Base-by-base conservation (phyloP, 208 protist genomes). In the Leishmania guyanensis region DNA sequence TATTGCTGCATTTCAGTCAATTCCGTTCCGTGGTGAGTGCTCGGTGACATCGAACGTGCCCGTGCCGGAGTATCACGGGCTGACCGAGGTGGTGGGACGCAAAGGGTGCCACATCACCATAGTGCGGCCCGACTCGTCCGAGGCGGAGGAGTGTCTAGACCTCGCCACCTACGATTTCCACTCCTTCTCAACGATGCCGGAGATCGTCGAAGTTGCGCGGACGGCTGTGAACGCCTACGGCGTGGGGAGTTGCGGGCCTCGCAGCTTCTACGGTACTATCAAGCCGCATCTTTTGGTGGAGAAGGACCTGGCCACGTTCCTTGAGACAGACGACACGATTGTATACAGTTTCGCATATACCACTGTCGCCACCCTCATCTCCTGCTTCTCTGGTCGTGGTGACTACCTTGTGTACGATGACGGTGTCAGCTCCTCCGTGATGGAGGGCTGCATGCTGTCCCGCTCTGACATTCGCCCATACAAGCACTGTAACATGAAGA, bases 191-290 rank as follows among this genome's bases (percentile, higher is more conserved):
- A 95, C 93, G 33, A 71, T 99, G 79, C 87, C 89, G 5, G 86
- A 93, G 50, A 82, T 99, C 58, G 76, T 96, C 48, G 91, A 93
- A 43, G 85, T 91, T n/a, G 95, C 96, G 22, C 88, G 93, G n/a
- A 70, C 89, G 5, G 92, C 95, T 3, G 91, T 99, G 58, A 80
- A 92, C 73, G 95, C 98, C 33, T 99, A 99, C 84, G 98, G 98
- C 80, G 97, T 99, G 26, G 99, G 99, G 43, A 98, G 98, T 60
- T 99, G 99, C 89, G 99, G 99, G 17, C 99, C 99, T 22, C 91
- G 98, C 74, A 97, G 97, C 74, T 99, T 99, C 87, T 99, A 99
- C 86, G 98, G 98, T 70, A 99, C 98, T 5, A 94, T 99, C 69
- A 98, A 99, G 81, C 94, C 97, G 10, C 99, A 99, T 89, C 79